Base-by-base conservation (phyloP, 1,139 yeast genomes). In the Zhuliangozyma parablackwelliae region DNA sequence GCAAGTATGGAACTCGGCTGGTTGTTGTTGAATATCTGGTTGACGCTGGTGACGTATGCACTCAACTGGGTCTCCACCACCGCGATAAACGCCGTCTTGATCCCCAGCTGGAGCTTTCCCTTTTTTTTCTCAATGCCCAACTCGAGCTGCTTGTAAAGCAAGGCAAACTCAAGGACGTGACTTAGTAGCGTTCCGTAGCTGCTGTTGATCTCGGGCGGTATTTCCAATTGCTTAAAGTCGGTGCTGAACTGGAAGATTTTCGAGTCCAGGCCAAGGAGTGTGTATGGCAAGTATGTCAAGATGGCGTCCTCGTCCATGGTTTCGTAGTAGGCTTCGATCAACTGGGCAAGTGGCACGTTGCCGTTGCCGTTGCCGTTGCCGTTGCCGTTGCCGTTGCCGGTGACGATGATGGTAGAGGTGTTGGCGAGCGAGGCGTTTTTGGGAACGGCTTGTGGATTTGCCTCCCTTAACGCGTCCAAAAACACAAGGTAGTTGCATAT, bases 211-310 rank as follows among this genome's bases (percentile, higher is more conserved):
- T 65, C 60, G 1, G 61, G 47, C 0, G 95, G 89, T 9, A 86
- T 55, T 30, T 58, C 61, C 7, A 63, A 48, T 10, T 64, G 55
- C 16, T 48, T 49, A 23, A 51, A 49, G 7, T 63, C 59, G 6
- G 57, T 57, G 6, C 49, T 50, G 57, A 83, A 74, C 1, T 76
- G 69, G 35, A 88, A 74, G 30, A 78, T 49, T 30, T 72, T 73
- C 1, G 95, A 80, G 32, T 85, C 83, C 7, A 86, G 71, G 0
- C 96, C 97, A 21, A 82, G 69, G 26, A 90, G 59, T 0, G 87
- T 75, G 54, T 75, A 89, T 3, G 84, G 76, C 5, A 87, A 59
- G 45, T 75, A 82, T 10, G 68, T 65, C 35, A 85, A 50, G 3
- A 88, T 69, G 5, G 65, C 72, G 7, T 60, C 60, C 43, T 83